Base-by-base conservation (phyloP, 208 protist genomes). In the Trypanosoma boissoni region DNA sequence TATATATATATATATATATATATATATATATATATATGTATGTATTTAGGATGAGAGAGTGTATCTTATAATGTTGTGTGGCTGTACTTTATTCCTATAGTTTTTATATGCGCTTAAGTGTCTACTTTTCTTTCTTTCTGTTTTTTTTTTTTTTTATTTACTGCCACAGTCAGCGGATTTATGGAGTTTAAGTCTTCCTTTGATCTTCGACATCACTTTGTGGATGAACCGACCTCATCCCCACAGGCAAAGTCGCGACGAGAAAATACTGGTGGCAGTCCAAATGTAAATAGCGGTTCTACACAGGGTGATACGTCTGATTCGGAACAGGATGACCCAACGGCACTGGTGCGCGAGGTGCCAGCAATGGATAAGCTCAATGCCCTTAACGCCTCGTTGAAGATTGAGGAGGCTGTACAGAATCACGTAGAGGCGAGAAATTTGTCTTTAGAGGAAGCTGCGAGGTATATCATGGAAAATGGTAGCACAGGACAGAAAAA, bases 381-480 rank as follows among this genome's bases (percentile, higher is more conserved):
- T 31, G 88, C 88, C 9, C 72, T 94, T 16, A 92, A 78, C 55
- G 88, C 77, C 1, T 79, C 83, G 2, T 43, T 88, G n/a, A 80
- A 94, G 66, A 86, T 76, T 49, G 91, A 92, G 57, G 86, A 94
- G 73, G 86, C 71, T 27, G 91, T 96, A 37, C 88, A 95, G 70
- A 84, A 80, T n/a, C 88, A 94, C 69, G 74, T 96, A 8, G 86
- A 96, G 56, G 78, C 74, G 43, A 61, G 80, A 44, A 89, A 91
- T 48, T 76, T 96, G n/a, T 86, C 80, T 5, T 27, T 91, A 28
- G 80, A 93, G 61, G 86, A 94, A 27, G 73, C 76, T 5, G 78
- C 84, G 2, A 78, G 58, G 64, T 96, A 95, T 58, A 92, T 96
- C 32, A 93, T 96, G 85, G 75, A 66, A 0, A 95, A 96, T 55